Base-by-base conservation (phyloP, 176 grass and related monocot species). In the Oryza coarctata region DNA sequence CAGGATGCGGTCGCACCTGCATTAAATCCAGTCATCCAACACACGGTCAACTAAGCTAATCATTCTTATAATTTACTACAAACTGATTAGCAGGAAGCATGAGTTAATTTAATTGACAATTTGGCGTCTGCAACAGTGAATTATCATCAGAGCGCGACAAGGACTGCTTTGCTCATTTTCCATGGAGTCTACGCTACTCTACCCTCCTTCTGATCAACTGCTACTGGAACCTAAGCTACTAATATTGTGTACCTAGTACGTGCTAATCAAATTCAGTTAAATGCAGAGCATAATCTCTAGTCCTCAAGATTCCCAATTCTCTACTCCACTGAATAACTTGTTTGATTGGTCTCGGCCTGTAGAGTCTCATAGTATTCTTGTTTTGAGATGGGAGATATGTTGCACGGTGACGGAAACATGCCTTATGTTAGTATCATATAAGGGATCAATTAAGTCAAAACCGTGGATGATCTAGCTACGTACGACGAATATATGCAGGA, bases 1-100 rank as follows among this genome's bases (percentile, higher is more conserved):
- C 75, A 95, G 73, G 74, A 98, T 95, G 30, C 95, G 92, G 67
- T 98, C 95, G 22, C 95, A 98, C 95, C 95, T 98, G 70, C 72
- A n/a, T 0, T 3, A 36, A 55, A 35, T 23, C 6, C 9, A 15
- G 12, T 49, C 15, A 47, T 49, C 45, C 14, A 49, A 18, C 11
- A 5, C 43, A 45, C n/a, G n/a, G n/a, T 14, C 1, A 12, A 12
- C 10, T 43, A 43, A 12, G 10, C 10, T 12, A 43, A 12, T n/a
- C n/a, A n/a, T n/a, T n/a, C n/a, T n/a, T n/a, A n/a, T n/a, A n/a
- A n/a, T n/a, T n/a, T n/a, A n/a, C n/a, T n/a, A 43, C 43, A 44
- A 13, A 1, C 43, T 14, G 43, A 44, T 14, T 40, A 32, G 31
- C 31, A 32, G 31, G 31, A 32, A 32, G 31, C 31, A 32, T 3